Evolutionary conservation across 2,329 filamentous ascomycete species (phyloP).

Genomic region (Hypoxylon sp.): DNA sequence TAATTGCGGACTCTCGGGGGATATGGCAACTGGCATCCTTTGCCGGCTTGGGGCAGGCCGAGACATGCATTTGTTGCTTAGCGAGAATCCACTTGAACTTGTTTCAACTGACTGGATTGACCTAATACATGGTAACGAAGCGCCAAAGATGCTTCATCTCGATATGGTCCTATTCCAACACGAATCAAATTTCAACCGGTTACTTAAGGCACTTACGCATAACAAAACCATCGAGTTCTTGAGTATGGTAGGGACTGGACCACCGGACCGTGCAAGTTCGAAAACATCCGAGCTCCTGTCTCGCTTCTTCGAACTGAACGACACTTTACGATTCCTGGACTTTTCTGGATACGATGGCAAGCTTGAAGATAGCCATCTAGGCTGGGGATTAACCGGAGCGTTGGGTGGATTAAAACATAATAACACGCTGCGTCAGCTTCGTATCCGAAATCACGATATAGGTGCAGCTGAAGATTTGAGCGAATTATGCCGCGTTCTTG

Average conservation of each 20-base stretch:
- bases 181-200: conserved; percentile 66
- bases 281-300: conserved; percentile 66
- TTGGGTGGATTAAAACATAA: conserved; percentile 65
- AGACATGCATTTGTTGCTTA: conserved; percentile 65
- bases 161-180: conserved; percentile 71
- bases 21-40: conserved; percentile 66
- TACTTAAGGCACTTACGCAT: conserved; percentile 65
- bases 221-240: conserved; percentile 67
- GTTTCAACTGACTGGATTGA: conserved; percentile 66
- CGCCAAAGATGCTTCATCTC: conserved; percentile 66
- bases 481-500: conserved; percentile 66
- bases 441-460: conserved; percentile 71
- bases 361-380: conserved; percentile 70
- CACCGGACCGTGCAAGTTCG: conserved; percentile 62
- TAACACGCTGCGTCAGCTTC: conserved; percentile 64
- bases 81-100: conserved; percentile 67
- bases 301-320: conserved; percentile 67
- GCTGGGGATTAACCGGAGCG: conserved; percentile 67
- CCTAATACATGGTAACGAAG: conserved; percentile 63
- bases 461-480: conserved; percentile 58
- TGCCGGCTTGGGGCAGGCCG: conserved; percentile 65
- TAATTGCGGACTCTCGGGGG: conserved; percentile 67
- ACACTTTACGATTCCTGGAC: conserved; percentile 67
- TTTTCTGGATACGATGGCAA: conserved; percentile 71
- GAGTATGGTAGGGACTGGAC: conserved; percentile 69